phyloP scores from a whole-genome alignment of 106 monocot species.

The Cymbidium sinense region DNA sequence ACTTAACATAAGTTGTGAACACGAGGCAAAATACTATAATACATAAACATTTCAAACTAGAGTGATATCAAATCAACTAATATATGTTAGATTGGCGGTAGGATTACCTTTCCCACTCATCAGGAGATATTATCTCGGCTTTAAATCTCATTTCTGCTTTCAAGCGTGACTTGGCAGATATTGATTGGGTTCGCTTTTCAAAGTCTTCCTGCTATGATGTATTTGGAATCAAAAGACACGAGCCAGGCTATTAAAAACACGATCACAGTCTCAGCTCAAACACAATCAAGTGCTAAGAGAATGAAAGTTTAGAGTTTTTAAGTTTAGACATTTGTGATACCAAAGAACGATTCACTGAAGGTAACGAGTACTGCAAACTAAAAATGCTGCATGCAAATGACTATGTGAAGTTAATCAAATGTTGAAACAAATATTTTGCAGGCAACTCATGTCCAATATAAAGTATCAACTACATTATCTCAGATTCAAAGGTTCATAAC shows the following conservation, averaged over 20 bases:
- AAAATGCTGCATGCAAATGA: neutral
- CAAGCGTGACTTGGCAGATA: too few species aligned
- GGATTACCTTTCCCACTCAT: too few species aligned
- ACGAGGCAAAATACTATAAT: too few species aligned
- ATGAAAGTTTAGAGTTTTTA: neutral
- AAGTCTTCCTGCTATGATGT: constrained; percentile 69
- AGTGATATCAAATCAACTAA: too few species aligned
- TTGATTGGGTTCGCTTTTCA: too few species aligned
- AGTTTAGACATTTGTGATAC: neutral
- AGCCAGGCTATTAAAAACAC: neutral
- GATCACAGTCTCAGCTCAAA: neutral
- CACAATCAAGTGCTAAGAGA: neutral
- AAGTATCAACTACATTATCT: neutral
- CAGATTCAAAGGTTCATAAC: neutral
- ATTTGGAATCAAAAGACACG: neutral
- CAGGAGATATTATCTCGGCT: too few species aligned
- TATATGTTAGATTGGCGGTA: too few species aligned
- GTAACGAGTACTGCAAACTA: neutral
- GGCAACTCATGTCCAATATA: neutral
- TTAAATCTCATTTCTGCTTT: too few species aligned
- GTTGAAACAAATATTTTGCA: neutral
- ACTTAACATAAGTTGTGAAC: too few species aligned
- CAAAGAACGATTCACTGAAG: neutral
- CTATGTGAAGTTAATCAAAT: neutral
- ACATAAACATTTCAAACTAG: too few species aligned